phyloP scores from a whole-genome alignment of 164 flowering plant species.

The Dillenia suffruticosa region DNA sequence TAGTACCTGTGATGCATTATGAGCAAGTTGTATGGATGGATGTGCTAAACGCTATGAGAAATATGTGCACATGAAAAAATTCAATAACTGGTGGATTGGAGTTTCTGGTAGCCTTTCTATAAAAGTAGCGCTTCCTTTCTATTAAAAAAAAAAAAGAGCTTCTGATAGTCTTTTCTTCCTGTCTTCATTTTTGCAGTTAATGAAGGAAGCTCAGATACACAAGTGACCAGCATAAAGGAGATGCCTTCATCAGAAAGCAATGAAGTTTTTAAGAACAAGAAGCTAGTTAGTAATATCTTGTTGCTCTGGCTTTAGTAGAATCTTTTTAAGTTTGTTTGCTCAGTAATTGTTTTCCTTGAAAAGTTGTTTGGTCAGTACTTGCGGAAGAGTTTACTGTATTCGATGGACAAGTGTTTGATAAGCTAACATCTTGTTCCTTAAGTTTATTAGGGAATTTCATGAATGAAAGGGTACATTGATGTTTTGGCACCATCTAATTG shows the following conservation, averaged over 20 bases:
- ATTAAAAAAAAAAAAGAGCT: neutral
- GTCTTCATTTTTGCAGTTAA: conserved; percentile 30
- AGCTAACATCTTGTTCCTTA: no score
- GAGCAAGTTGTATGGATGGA: no score
- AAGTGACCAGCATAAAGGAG: conserved; percentile 25
- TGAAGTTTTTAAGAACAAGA: conserved; percentile 34
- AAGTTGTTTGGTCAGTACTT: no score
- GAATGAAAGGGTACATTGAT: no score
- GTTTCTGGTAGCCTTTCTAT: neutral
- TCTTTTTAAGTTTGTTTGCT: neutral
- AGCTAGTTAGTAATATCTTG: conserved; percentile 38
- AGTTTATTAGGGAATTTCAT: no score
- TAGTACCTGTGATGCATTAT: no score
- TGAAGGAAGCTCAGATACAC: conserved; percentile 24
- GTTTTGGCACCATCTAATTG: no score
- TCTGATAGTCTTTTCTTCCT: neutral
- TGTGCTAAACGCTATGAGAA: no score
- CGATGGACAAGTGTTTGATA: no score
- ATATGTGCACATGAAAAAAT: no score
- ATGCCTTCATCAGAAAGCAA: conserved; percentile 27
- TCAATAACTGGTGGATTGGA: neutral
- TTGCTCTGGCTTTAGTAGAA: conserved; percentile 6
- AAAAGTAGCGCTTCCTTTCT: neutral
- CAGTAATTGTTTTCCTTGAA: no score
- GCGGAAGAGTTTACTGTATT: no score